Evolutionary conservation across 345 rosid genomes (phyloP), one percentile per base, ranked within the genome.

Genomic region (Eucalyptus fibrosa): DNA sequence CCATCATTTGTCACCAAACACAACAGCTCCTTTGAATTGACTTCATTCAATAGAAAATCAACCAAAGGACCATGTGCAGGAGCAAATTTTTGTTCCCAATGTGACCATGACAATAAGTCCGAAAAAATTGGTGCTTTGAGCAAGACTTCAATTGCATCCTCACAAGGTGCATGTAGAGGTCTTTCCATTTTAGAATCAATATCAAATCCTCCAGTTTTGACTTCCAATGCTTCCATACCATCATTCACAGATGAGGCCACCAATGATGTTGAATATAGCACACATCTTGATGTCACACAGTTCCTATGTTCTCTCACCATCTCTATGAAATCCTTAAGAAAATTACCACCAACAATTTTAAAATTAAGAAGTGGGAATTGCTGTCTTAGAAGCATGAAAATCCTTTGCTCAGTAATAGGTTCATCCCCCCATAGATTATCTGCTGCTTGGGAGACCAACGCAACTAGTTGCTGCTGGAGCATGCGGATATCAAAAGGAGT

Each of bases 1-100:
- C 99, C 98, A 93, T 96, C 97, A 90, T 90, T 93, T 12, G 99
- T 95, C 88, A 96, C 97, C 89, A 98, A 90, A 93, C 99, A 98
- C 90, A 94, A 81, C 80, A 98, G 90, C 88, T 96, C 98, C 92
- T 93, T 92, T 86, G 92, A 91, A 92, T 90, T 94, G 90, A 93
- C 95, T 91, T 95, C 98, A 91, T 89, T 94, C 93, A 94, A 91
- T 92, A 96, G 91, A 95, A 95, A 97, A 47, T 87, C 94, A 69
- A 93, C 88, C 88, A 97, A 94, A 90, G 98, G 94, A 88, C 99
- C 99, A 91, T 95, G 94, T 34, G 93, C 89, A 32, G 98, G 97
- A 88, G 98, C 96, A 95, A 92, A 97, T 90, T 92, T 86, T 88
- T 86, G 91, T 90, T 97, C 98, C 99, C 99, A 97, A 89, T 96